Conservation (phyloP, 2,329 filamentous ascomycete genomes). For the Parastagonospora avenae region DNA sequence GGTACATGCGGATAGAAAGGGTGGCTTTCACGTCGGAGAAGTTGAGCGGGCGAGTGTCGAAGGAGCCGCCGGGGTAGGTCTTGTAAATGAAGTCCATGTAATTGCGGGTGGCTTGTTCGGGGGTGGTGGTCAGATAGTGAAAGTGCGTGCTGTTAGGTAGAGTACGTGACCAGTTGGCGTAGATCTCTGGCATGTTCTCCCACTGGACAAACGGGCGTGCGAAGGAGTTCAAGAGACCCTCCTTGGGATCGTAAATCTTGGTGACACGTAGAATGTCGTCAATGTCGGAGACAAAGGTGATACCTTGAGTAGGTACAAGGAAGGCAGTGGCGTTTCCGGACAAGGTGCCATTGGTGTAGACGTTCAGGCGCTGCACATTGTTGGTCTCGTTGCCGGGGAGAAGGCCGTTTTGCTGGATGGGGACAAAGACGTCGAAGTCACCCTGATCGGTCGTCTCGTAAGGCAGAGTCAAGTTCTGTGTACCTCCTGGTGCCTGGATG, state of each 20-base stretch:
- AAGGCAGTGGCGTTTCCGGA: slow-evolving; percentile 78
- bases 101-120: slow-evolving; percentile 75
- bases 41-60: slow-evolving; percentile 76
- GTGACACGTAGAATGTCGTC: slow-evolving; percentile 82
- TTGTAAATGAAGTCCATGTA: slow-evolving; percentile 83
- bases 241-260: slow-evolving; percentile 76
- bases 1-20: slow-evolving; percentile 70
- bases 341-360: slow-evolving; percentile 67
- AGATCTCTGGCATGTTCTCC: slow-evolving; percentile 81
- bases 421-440: slow-evolving; percentile 75
- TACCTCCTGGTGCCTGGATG: slow-evolving; percentile 61
- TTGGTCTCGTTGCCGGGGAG: slow-evolving; percentile 68
- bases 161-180: slow-evolving; percentile 73
- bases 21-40: slow-evolving; percentile 77
- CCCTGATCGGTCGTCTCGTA: slow-evolving; percentile 70
- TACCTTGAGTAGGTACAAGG: slow-evolving; percentile 70
- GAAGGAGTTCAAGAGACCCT: slow-evolving; percentile 78
- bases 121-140: slow-evolving; percentile 81
- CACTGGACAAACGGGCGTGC: slow-evolving; percentile 71
- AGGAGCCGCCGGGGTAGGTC: slow-evolving; percentile 76
- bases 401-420: slow-evolving; percentile 61
- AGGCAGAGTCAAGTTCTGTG: slow-evolving; percentile 67
- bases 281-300: slow-evolving; percentile 78
- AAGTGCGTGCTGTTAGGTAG: slow-evolving; percentile 71
- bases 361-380: slow-evolving; percentile 69